phyloP scores from a whole-genome alignment of 2,329 filamentous ascomycete species.

The Clarireedia monteithiana region DNA sequence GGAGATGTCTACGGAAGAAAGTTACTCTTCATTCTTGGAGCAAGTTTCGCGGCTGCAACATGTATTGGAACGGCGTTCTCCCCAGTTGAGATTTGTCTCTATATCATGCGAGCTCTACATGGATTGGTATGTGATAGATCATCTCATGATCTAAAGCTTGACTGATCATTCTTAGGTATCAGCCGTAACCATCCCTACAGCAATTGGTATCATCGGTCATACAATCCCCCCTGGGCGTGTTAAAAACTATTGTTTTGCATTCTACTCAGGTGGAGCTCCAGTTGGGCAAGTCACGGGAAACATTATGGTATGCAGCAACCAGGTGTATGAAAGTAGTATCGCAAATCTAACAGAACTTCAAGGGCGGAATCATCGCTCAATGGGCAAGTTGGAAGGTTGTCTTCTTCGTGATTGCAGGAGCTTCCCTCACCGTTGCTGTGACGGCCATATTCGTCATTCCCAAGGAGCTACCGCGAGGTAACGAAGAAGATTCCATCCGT shows the following conservation, averaged over 20 bases:
- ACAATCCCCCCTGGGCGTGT: conserved; percentile 60
- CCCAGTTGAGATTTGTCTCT: conserved; percentile 59
- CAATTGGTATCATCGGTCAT: conserved; percentile 60
- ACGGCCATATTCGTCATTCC: conserved; percentile 55
- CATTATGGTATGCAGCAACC: conserved; percentile 14
- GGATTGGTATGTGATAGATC: conserved; percentile 39
- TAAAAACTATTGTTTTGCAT: conserved; percentile 63
- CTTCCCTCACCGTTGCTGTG: conserved; percentile 48
- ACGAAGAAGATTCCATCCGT: conserved; percentile 11
- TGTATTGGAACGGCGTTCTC: conserved; percentile 56
- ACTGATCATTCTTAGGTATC: conserved; percentile 22
- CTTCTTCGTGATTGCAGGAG: conserved; percentile 55
- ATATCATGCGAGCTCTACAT: conserved; percentile 58
- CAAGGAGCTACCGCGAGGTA: conserved; percentile 31
- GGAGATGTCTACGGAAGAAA: conserved; percentile 43
- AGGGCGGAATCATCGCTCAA: conserved; percentile 52
- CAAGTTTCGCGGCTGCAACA: conserved; percentile 52
- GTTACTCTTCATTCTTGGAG: conserved; percentile 39
- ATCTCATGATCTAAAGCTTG: not conserved
- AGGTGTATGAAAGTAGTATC: not conserved
- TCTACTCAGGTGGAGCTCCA: conserved; percentile 57
- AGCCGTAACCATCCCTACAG: conserved; percentile 63
- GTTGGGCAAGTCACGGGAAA: conserved; percentile 59
- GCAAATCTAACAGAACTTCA: conserved; percentile 29
- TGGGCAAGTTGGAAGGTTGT: conserved; percentile 60